These are phyloP conservation scores for Taiozyma sp. DNA, from an alignment of 1,139 yeast genomes.

Conservation along the genomic window DNA sequence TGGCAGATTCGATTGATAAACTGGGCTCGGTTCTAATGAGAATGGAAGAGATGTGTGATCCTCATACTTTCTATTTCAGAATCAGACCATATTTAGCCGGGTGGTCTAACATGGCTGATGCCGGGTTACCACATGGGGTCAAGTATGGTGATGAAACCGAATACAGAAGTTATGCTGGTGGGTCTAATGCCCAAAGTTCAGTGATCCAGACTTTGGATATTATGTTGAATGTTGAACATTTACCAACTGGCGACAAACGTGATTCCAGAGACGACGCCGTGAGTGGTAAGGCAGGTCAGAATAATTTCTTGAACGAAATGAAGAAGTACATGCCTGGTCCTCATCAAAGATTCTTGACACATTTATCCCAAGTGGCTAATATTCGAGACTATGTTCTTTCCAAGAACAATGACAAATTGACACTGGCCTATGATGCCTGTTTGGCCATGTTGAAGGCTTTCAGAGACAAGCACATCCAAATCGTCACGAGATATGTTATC, in stretches of 20 bases:
- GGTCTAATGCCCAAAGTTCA: conserved; percentile 92
- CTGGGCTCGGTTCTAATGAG: conserved; percentile 72
- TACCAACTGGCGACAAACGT: conserved; percentile 61
- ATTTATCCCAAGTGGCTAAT: conserved; percentile 50
- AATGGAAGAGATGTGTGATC: conserved; percentile 95
- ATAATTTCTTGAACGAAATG: conserved; percentile 80
- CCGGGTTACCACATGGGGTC: conserved; percentile 78
- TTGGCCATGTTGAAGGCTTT: conserved; percentile 84
- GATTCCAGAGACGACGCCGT: conserved; percentile 14
- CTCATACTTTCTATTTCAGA: conserved; percentile 82
- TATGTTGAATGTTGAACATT: conserved; percentile 69
- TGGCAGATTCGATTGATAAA: conserved; percentile 74
- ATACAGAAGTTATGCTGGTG: conserved; percentile 73
- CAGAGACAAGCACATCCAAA: conserved; percentile 90
- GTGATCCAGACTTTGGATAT: conserved; percentile 84
- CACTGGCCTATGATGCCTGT: conserved; percentile 81
- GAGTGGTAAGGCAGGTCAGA: conserved; percentile 31
- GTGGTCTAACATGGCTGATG: conserved; percentile 89
- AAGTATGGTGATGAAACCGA: conserved; percentile 62
- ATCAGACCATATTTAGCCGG: conserved; percentile 91
- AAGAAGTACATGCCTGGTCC: conserved; percentile 83
- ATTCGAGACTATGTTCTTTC: conserved; percentile 59
- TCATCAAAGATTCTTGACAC: conserved; percentile 69
- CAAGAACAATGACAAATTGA: conserved; percentile 49
- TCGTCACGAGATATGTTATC: conserved; percentile 81